phyloP scores from a whole-genome alignment of 1,284 basidiomycete species.

The Pyrrhoderma noxium region DNA sequence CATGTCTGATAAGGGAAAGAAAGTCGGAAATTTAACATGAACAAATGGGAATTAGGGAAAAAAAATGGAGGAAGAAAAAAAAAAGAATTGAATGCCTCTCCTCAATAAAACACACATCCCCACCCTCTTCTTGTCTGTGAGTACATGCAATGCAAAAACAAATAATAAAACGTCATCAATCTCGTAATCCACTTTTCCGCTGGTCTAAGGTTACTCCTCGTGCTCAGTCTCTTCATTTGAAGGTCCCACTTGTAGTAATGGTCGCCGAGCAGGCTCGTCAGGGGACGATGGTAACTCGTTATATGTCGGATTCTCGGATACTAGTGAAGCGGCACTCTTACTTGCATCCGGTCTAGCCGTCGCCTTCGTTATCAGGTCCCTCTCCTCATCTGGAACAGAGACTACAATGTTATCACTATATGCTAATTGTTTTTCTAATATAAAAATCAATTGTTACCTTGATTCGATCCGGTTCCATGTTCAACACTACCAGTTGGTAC shows the following conservation, averaged over 20 bases:
- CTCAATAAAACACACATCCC: no score
- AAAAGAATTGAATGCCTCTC: constrained; percentile 5
- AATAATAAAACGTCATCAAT: constrained; percentile 1
- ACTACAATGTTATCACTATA: no score
- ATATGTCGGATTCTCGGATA: constrained; percentile 29
- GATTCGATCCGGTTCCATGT: no score
- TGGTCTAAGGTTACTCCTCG: neutral
- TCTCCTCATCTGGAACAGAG: no score
- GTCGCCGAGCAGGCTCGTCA: constrained; percentile 31
- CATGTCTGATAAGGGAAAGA: no score
- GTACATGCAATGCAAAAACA: neutral
- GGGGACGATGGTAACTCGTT: constrained; percentile 32
- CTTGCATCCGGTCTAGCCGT: neutral
- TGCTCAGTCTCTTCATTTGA: constrained; percentile 1
- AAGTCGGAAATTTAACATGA: no score
- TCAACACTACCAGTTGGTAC: neutral
- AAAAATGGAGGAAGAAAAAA: neutral
- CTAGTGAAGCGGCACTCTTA: constrained; percentile 21
- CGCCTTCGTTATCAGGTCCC: no score
- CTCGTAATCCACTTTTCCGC: neutral
- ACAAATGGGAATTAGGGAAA: neutral
- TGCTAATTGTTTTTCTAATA: no score
- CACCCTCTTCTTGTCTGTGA: neutral
- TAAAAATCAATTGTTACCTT: no score
- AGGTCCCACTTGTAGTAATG: constrained; percentile 23